Evolutionary conservation across 768 basidiomycete species (phyloP).

Genomic region (Albatrellus ellisii): DNA sequence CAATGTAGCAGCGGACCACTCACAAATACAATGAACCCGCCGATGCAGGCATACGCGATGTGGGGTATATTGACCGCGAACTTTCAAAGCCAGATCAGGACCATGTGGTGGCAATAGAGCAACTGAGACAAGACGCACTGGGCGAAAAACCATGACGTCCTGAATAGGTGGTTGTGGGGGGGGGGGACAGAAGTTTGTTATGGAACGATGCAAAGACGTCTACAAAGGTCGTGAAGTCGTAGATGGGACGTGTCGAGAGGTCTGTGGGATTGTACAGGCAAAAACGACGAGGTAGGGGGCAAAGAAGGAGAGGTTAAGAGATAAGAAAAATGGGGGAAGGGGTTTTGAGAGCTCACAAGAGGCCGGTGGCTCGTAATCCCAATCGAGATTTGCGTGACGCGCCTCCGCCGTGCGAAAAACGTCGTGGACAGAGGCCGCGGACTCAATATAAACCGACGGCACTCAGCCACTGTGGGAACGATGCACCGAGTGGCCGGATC

Average conservation of each 20-base stretch:
- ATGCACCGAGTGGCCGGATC: too few relatives aligned
- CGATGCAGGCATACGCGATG: constrained; percentile 66
- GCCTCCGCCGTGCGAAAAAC: too few relatives aligned
- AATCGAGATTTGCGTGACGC: not conserved
- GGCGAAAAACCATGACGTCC: constrained; percentile 32
- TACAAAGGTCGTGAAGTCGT: not conserved
- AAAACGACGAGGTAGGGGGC: not conserved
- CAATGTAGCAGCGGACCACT: constrained; percentile 16
- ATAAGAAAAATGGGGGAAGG: not conserved
- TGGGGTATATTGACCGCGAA: constrained; percentile 61
- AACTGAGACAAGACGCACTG: constrained; percentile 23
- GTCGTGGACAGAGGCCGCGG: too few relatives aligned
- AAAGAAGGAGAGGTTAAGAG: not conserved
- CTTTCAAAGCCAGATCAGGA: constrained; percentile 13
- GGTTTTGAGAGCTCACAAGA: not conserved
- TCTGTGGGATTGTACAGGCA: not conserved
- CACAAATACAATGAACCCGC: constrained; percentile 71
- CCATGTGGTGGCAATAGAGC: not conserved
- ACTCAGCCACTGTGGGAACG: not conserved
- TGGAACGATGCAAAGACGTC: not conserved
- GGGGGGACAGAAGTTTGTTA: not conserved
- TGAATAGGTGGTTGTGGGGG: not conserved
- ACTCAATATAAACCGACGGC: too few relatives aligned
- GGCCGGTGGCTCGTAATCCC: not conserved
- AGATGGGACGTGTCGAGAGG: not conserved